Base-by-base conservation (phyloP, 208 protist genomes). In the Leishmania braziliensis region DNA sequence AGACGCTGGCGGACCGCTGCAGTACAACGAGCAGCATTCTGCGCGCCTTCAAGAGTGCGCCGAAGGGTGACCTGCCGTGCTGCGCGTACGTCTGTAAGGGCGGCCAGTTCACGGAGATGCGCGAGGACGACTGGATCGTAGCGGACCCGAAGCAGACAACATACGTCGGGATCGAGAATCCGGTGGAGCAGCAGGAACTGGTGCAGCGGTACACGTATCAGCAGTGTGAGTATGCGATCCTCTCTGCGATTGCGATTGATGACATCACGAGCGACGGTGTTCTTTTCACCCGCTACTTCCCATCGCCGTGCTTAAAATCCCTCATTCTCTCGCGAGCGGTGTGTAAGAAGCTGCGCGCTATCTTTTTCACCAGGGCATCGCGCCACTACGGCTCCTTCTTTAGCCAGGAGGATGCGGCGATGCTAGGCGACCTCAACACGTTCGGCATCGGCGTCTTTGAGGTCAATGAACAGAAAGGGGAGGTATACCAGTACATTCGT, bases 231-330 rank as follows among this genome's bases (percentile, higher is more conserved):
- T 98, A 98, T 83, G 86, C 87, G 66, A 92, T 98, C 74, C 88
- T 98, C 46, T 97, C 92, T 33, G 95, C 95, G 51, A 97, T 98
- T 79, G 87, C 93, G 29, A 88, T 88, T 23, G 95, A 92, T 73
- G 95, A 98, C 85, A 98, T 98, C 82, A 95, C 90, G 26, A 97
- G 93, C 84, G 93, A 98, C 69, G 96, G 96, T 74, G 94, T 98
- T 43, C 88, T 98, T 33, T 79, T 98, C 79, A 95, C 93, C 29
- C 91, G 95, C 70, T 98, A 98, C 85, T 97, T 98, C 79, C 94
- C 95, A 33, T 97, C 95, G 5, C 96, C 96, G 66, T 93, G 91
- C 87, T 90, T 98, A 56, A 98, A 98, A 88, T 95, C 92, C 1
- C 86, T 98, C 70, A 88, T 98, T 77, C 86, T 98, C 10, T 98